Evolutionary conservation across 1,284 basidiomycete genomes (phyloP), one percentile per base, ranked within the genome.

Genomic region (Apiotrichum brassicae): DNA sequence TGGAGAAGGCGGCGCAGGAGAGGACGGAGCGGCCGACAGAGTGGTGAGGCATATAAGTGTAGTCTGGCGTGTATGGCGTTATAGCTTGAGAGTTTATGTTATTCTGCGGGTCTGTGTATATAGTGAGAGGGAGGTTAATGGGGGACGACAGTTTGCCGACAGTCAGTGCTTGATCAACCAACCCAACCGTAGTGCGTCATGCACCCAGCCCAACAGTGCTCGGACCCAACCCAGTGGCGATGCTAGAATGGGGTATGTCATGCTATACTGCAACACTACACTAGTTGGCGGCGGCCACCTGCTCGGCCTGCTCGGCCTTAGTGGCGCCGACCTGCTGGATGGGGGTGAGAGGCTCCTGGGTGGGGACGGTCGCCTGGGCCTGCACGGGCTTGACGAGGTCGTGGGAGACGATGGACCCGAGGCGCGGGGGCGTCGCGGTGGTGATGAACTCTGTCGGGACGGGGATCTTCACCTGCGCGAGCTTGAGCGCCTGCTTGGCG

Each of bases 381-480:
- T 58, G 49, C 6, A 56, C 50, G 3, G 69, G 67, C n/a, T 55
- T 44, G 16, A 19, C 18, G 12, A 72, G 59, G 16, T 51, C 40
- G 33, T 48, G 28, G 24, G 62, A 58, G 9, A 71, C 56, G 35
- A 75, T 62, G 36, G 60, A 57, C 5, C 94, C 94, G 16, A 97
- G 76, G 8, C 92, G 81, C 20, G 93, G 87, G 3, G 82, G 82
- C 1, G 87, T 78, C 3, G 75, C 69, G 6, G 78, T 76, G 50
- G 78, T 82, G 60, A 97, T 85, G 72, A 97, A 94, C 71, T 97
- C 93, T 70, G 88, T 91, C 49, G 78, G 78, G 2, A 87, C 86
- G 0, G 94, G 93, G 18, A 98, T 78, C 70, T 95, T 95, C 49
- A 82, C 83, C n/a, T 86, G 79, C 6, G 91, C 94, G 54, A 91